phyloP scores from a whole-genome alignment of 805 yeast genomes.

The Cyberlindnera maritima region DNA sequence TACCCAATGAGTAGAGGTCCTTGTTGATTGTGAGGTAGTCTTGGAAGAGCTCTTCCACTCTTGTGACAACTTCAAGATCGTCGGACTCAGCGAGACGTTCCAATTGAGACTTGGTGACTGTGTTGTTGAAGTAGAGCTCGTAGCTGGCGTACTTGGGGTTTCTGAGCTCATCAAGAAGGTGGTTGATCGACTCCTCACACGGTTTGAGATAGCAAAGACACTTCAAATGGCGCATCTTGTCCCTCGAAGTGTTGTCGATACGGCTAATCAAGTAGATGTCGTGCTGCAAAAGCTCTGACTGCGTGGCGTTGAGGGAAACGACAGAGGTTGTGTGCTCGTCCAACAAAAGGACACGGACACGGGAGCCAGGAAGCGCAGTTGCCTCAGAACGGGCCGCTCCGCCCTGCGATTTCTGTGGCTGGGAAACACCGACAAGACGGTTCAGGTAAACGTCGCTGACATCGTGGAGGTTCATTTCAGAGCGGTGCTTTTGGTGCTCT shows the following conservation, averaged over 20 bases:
- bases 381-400: slow-evolving; percentile 9
- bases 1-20: slow-evolving; percentile 52
- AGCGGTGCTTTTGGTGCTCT: too few species aligned
- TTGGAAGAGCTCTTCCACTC: slow-evolving; percentile 79
- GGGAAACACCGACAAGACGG: slow-evolving; percentile 32
- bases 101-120: slow-evolving; percentile 69
- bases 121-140: slow-evolving; percentile 74
- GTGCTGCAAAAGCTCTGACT: slow-evolving; percentile 73
- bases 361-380: slow-evolving; percentile 28
- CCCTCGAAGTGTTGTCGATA: slow-evolving; percentile 57
- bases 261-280: slow-evolving; percentile 84
- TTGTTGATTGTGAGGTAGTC: slow-evolving; percentile 76
- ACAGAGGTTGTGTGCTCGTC: slow-evolving; percentile 80
- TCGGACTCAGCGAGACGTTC: slow-evolving; percentile 91
- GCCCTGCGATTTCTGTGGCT: slow-evolving; percentile 1
- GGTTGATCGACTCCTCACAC: slow-evolving; percentile 55
- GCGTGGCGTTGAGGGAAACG: slow-evolving; percentile 87
- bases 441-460: slow-evolving; percentile 44
- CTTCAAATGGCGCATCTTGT: slow-evolving; percentile 72
- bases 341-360: slow-evolving; percentile 71
- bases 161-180: slow-evolving; percentile 62
- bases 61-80: slow-evolving; percentile 72
- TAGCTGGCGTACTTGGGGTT: slow-evolving; percentile 80
- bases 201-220: slow-evolving; percentile 83
- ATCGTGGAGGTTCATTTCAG: slow-evolving; percentile 48